A percentile compares a stretch with the other conserved stretches of the same genome.
phyloP scores from a whole-genome alignment of 2,329 filamentous ascomycete genomes.

The Microdochium bolleyi region DNA sequence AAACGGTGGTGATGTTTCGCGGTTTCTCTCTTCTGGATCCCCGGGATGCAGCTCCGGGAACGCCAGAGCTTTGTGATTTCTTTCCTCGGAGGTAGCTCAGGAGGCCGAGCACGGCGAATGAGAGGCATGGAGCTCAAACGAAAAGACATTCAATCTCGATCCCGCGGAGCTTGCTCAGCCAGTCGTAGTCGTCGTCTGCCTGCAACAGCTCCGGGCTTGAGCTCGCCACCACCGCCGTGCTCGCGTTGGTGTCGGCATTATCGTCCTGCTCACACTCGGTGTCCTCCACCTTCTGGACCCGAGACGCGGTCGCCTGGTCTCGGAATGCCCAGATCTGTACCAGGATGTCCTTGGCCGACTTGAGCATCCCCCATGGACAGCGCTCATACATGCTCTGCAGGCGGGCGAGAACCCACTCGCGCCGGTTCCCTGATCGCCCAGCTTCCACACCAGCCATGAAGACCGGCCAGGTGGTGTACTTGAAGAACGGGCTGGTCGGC shows the following conservation, averaged over 20 bases:
- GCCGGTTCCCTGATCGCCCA: slow-evolving; percentile 29
- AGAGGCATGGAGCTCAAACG: too few species aligned
- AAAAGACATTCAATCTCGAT: slow-evolving; percentile 37
- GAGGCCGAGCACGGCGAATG: too few species aligned
- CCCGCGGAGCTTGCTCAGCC: slow-evolving; percentile 34
- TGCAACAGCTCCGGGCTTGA: background rate
- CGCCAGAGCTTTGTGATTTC: too few species aligned
- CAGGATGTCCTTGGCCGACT: slow-evolving; percentile 39
- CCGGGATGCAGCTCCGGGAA: too few species aligned
- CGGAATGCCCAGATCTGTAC: slow-evolving; percentile 37
- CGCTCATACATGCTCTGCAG: slow-evolving; percentile 34
- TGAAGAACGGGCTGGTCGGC: slow-evolving; percentile 43
- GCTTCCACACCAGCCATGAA: slow-evolving; percentile 51
- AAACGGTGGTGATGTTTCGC: too few species aligned
- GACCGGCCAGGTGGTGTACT: slow-evolving; percentile 51
- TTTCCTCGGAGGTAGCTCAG: too few species aligned
- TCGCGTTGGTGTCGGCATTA: background rate
- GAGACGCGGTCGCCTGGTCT: slow-evolving; percentile 17
- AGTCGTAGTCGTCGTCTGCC: slow-evolving; percentile 12
- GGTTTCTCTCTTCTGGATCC: too few species aligned
- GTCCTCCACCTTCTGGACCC: slow-evolving; percentile 8
- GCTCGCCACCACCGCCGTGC: background rate
- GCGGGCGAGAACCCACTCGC: slow-evolving; percentile 43
- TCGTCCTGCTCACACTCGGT: slow-evolving; percentile 7
- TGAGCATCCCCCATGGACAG: slow-evolving; percentile 43